Percentiles rank a stretch among this genome's conserved stretches.
Conservation (phyloP, 2,329 filamentous ascomycete species). For the Eurotiales sp. region DNA sequence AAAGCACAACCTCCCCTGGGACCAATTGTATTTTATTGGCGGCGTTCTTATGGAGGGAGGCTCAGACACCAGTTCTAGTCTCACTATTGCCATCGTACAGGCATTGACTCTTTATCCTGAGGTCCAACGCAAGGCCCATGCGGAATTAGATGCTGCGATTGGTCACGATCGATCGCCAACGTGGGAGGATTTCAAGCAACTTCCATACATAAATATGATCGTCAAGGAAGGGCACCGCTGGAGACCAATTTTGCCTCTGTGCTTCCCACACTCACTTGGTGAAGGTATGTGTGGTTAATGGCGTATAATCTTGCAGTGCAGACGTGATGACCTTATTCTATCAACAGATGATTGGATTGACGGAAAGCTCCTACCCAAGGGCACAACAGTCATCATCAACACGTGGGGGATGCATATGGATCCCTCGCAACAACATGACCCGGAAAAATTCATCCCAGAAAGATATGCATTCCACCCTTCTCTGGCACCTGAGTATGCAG, state of each 20-base stretch:
- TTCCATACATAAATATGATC: conserved; percentile 45
- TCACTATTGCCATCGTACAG: conserved; percentile 28
- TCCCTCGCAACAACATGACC: not conserved
- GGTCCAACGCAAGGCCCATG: conserved; percentile 37
- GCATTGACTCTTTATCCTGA: not conserved
- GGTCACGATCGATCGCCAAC: conserved; percentile 48
- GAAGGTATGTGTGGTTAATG: too few species aligned
- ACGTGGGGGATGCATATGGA: conserved; percentile 43
- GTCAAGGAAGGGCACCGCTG: conserved; percentile 57
- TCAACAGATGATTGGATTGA: conserved; percentile 38
- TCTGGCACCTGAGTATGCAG: not conserved
- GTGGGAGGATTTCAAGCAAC: conserved; percentile 26
- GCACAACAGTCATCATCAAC: conserved; percentile 44
- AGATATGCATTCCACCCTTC: not conserved
- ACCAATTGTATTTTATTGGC: conserved; percentile 27
- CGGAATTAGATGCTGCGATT: conserved; percentile 49
- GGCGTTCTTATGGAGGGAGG: conserved; percentile 38
- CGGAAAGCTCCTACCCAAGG: conserved; percentile 46
- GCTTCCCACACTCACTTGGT: conserved; percentile 20
- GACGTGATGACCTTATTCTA: too few species aligned
- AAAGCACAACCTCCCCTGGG: conserved; percentile 9
- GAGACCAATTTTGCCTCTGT: conserved; percentile 37
- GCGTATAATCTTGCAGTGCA: too few species aligned
- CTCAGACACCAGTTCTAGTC: conserved; percentile 38
- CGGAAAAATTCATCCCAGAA: not conserved